Evolutionary conservation across 2,329 filamentous ascomycete genomes (phyloP), one percentile per base, ranked within the genome.

Genomic region (Zymoseptoria ardabiliae): DNA sequence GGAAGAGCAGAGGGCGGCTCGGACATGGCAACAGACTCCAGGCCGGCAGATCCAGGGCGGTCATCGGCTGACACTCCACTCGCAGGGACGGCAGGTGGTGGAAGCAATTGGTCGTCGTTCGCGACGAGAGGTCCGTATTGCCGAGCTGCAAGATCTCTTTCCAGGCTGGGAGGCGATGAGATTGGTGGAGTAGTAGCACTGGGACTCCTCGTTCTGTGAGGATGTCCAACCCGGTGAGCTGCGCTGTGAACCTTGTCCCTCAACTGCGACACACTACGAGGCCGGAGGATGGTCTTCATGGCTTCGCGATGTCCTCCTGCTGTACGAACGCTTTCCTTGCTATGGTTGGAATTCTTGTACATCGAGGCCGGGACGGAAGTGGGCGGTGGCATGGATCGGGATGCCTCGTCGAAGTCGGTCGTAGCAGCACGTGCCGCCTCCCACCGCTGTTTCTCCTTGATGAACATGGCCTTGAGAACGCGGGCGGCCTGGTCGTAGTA

Each of bases 401-500:
- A 61, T 30, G 56, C 60, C 41, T 69, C 68, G 35, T 67, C 65
- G 9, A 59, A 59, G n/a, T 70, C 68, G 50, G 62, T 68, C 4
- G 66, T 66, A n/a, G 67, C 68, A 0, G 63, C 61, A 35, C 61
- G 58, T 57, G 63, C 81, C 79, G 22, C 17, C 58, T 73, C 75
- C 66, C 81, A 82, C 45, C 84, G 82, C 56, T 85, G 75, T 69
- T 86, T 90, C 73, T 97, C 93, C 64, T 85, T 85, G 64, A 95
- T 80, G 66, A 99, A 97, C 71, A 95, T 90, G 6, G 94, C 87
- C 70, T 87, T 90, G 55, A 99, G 78, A 54, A 97, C 96, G 61
- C 81, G 86, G 21, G 94, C 86, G 67, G 88, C 94, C 70, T 91
- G 90, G 70, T 97, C 90, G 73, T 99, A 99, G 74, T 99, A 99